These are phyloP conservation scores for Arthroderma uncinatum DNA, from an alignment of 2,329 filamentous ascomycete species.

Conservation along the genomic window DNA sequence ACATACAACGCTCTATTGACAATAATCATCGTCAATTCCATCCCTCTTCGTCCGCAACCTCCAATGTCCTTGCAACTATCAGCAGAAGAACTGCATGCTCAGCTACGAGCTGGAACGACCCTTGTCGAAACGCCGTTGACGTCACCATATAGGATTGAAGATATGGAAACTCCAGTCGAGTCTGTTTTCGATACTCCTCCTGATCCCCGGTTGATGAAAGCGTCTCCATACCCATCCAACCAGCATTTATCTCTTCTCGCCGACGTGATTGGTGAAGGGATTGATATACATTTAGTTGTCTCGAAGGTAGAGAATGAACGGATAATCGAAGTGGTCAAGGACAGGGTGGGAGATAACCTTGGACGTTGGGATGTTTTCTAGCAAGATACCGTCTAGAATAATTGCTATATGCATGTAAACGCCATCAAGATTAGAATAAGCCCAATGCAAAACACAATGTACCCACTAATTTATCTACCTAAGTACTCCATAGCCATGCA, in stretches of 20 bases:
- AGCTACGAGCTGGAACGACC: not conserved
- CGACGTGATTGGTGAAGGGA: slow-evolving; percentile 29
- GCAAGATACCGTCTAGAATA: not conserved
- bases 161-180: not conserved
- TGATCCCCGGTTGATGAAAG: not conserved
- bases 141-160: not conserved
- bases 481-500: not conserved
- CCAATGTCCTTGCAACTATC: not conserved
- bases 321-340: slow-evolving; percentile 32
- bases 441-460: not conserved
- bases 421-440: not conserved
- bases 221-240: not conserved
- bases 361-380: slow-evolving; percentile 29
- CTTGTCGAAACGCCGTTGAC: not conserved
- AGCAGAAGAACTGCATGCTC: not conserved
- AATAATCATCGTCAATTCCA: slow-evolving; percentile 30
- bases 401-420: not conserved
- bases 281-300: slow-evolving; percentile 31
- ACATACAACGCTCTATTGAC: slow-evolving; percentile 22
- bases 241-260: slow-evolving; percentile 24
- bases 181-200: not conserved
- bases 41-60: slow-evolving; percentile 16
- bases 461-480: not conserved
- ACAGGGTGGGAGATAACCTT: slow-evolving; percentile 25
- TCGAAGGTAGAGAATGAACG: slow-evolving; percentile 20